Percentiles rank a stretch among this genome's conserved stretches.
Evolutionary conservation across 148 eudicot species (phyloP).

Genomic region (Beta vulgaris): DNA sequence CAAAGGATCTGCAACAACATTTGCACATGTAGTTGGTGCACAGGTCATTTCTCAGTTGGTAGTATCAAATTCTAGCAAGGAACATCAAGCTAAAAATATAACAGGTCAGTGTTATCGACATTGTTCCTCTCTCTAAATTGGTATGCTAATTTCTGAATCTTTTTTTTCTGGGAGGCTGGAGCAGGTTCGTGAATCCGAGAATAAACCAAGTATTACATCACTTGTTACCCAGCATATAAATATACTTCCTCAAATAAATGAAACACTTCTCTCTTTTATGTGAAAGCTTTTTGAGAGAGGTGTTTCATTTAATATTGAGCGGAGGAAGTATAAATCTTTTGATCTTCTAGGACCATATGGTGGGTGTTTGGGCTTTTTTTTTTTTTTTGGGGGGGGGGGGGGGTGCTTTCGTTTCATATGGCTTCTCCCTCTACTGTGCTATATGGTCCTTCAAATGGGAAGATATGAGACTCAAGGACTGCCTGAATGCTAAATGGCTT

Average conservation of each 20-base stretch:
- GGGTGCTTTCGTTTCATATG: background rate
- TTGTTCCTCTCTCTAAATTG: background rate
- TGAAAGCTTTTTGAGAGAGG: no score
- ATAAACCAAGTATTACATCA: no score
- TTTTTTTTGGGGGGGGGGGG: no score
- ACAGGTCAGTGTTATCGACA: conserved; percentile 45
- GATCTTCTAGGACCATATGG: background rate
- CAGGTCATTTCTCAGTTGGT: conserved; percentile 77
- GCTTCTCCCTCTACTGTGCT: background rate
- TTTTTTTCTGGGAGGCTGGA: background rate
- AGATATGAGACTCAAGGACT: background rate
- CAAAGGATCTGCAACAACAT: conserved; percentile 76
- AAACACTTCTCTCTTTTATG: no score
- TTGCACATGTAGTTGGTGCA: conserved; percentile 85
- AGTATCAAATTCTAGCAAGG: conserved; percentile 39
- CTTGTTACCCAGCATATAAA: no score
- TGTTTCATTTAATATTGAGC: no score
- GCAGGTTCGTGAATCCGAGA: no score
- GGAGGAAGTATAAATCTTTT: no score
- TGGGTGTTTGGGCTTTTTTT: no score
- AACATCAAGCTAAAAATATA: conserved; percentile 27
- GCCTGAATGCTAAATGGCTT: background rate
- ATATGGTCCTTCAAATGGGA: background rate
- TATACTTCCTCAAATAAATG: no score
- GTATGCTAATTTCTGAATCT: background rate